These are phyloP conservation scores for Piper betle DNA, from an alignment of 164 flowering plant species.

Conservation along the genomic window DNA sequence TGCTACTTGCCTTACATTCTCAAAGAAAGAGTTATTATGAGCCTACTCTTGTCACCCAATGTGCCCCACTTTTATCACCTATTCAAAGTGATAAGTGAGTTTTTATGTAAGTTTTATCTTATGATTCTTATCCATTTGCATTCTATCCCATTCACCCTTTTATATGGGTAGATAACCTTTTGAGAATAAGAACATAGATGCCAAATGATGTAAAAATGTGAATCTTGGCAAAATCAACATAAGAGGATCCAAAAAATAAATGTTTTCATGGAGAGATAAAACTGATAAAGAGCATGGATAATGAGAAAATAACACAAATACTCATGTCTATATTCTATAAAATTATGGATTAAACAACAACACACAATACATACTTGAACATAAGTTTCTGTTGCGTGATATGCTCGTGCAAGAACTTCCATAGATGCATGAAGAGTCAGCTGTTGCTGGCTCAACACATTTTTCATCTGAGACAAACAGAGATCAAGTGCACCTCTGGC, in stretches of 20 bases:
- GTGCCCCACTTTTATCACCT: not conserved
- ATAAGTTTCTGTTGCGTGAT: slow-evolving; percentile 93
- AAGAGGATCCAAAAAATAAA: no score
- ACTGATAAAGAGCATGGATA: no score
- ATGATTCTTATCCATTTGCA: not conserved
- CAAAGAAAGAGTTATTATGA: not conserved
- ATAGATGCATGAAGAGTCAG: slow-evolving; percentile 79
- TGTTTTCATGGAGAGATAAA: no score
- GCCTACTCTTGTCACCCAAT: not conserved
- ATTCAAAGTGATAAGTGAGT: not conserved
- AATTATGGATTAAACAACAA: not conserved
- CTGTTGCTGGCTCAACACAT: slow-evolving; percentile 62
- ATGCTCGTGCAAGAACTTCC: slow-evolving; percentile 88
- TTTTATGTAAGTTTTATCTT: not conserved
- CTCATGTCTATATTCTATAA: no score
- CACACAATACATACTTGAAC: slow-evolving; percentile 49
- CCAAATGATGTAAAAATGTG: no score
- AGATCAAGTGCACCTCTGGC: slow-evolving; percentile 86
- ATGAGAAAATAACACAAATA: no score
- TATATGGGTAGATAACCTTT: no score
- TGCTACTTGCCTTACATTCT: not conserved
- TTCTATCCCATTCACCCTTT: no score
- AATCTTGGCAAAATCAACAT: no score
- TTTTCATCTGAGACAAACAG: slow-evolving; percentile 80
- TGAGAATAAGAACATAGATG: no score